Evolutionary conservation across 371 early-diverging fungal genomes (phyloP), one percentile per base, ranked within the genome.

Genomic region (Mucor irregularis): DNA sequence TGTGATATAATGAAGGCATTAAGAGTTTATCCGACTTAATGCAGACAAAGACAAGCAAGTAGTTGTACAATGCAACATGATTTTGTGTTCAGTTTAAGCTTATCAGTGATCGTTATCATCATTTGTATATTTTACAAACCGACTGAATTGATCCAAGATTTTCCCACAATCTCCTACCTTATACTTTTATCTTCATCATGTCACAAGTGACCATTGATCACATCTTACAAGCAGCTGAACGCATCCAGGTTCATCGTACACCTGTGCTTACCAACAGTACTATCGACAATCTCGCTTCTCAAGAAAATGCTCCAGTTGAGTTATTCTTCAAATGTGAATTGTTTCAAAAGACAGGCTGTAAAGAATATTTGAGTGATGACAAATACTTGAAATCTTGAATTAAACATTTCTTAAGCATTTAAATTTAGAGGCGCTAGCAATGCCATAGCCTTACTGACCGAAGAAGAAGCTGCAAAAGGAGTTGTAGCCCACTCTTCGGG

Each of bases 351-450:
- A 73, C 78, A n/a, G 84, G 82, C 33, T 72, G 78, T 78, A 70
- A 58, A 14, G 11, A 14, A 16, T 28, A 14, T 26, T 42, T n/a
- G 28, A 17, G 39, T 14, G 19, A 4, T 35, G 6, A 0, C 10
- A 11, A 14, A 19, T 0, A 17, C 25, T 24, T 8, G 13, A 25
- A n/a, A 22, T 17, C 24, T 21, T 22, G n/a, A n/a, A n/a, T n/a
- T n/a, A n/a, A 53, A 31, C 28, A 47, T 52, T 29, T 68, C 49
- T 49, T 35, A 53, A 78, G 78, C 85, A 2, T 85, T 85, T 61
- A 85, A 85, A 53, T 68, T 70, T 53, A 75, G 85, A 37, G 85
- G 85, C 9, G 85, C 85, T 13, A 74, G 67, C 50, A 82, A 85
- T 61, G 78, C 81, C 2, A 46, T 76, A 26, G 45, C 52, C 5